These are phyloP conservation scores for Lentinus tigrinus DNA, from an alignment of 768 basidiomycete species.

Conservation along the genomic window DNA sequence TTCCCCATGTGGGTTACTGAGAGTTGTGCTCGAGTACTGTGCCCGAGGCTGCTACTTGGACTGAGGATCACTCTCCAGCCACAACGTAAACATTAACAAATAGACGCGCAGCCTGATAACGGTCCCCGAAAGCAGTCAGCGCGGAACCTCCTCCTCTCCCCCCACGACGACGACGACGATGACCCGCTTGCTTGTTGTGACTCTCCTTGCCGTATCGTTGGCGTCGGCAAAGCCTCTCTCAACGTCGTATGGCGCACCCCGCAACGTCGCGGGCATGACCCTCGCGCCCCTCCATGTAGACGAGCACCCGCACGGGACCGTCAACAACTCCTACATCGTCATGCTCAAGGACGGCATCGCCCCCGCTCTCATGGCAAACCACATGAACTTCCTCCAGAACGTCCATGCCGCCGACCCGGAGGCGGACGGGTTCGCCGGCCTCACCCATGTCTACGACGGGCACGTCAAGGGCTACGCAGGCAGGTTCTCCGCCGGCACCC, in stretches of 20 bases:
- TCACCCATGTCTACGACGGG: constrained; percentile 76
- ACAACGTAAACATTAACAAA: constrained; percentile 21
- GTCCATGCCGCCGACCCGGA: constrained; percentile 56
- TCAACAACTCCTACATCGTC: constrained; percentile 95
- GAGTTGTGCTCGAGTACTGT: too few species aligned
- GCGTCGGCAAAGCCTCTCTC: constrained; percentile 46
- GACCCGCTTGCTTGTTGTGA: constrained; percentile 29
- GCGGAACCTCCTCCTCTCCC: constrained; percentile 1
- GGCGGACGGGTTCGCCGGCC: constrained; percentile 49
- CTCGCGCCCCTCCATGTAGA: constrained; percentile 61
- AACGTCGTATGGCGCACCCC: constrained; percentile 36
- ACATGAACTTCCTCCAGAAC: constrained; percentile 74
- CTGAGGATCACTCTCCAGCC: constrained; percentile 5
- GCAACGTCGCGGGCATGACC: constrained; percentile 42
- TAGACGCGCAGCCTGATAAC: constrained; percentile 21
- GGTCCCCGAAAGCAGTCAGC: not conserved
- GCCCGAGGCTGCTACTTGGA: too few species aligned
- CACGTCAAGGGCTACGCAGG: constrained; percentile 81
- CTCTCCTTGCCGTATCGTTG: constrained; percentile 39
- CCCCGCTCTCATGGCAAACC: constrained; percentile 60
- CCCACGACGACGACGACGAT: constrained; percentile 24
- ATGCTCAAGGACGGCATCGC: constrained; percentile 75
- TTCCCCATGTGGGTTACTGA: constrained; percentile 3
- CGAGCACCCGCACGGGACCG: constrained; percentile 64
- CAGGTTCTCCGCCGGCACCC: constrained; percentile 62